Evolutionary conservation across 805 yeast genomes (phyloP).

Genomic region (Cyberlindnera euphorbiae): DNA sequence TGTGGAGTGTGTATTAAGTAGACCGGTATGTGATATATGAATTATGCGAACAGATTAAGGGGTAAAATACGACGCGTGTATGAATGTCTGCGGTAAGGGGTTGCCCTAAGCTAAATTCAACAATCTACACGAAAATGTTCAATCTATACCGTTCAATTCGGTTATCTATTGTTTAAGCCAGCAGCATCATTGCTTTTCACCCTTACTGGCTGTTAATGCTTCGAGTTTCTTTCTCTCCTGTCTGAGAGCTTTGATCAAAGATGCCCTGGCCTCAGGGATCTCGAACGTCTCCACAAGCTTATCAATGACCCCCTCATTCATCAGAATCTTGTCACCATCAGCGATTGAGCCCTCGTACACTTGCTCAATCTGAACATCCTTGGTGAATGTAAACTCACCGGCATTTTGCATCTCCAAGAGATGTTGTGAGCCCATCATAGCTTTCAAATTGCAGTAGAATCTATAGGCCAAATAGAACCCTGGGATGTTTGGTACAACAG

Average conservation of each 20-base stretch:
- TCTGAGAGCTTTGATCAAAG: slow-evolving; percentile 44
- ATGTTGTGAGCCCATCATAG: slow-evolving; percentile 69
- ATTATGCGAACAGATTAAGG: too few species aligned
- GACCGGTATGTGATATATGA: too few species aligned
- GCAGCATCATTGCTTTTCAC: too few species aligned
- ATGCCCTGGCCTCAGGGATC: slow-evolving; percentile 38
- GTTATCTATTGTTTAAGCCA: background rate
- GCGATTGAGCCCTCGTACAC: slow-evolving; percentile 16
- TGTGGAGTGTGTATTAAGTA: background rate
- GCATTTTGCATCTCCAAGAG: slow-evolving; percentile 49
- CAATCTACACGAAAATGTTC: background rate
- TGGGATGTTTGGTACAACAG: slow-evolving; percentile 88
- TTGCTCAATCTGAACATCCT: slow-evolving; percentile 30
- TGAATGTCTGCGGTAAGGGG: too few species aligned
- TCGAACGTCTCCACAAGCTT: slow-evolving; percentile 40
- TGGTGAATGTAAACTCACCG: slow-evolving; percentile 33
- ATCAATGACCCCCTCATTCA: slow-evolving; percentile 43
- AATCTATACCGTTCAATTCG: too few species aligned
- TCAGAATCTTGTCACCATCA: slow-evolving; percentile 30
- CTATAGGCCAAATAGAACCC: slow-evolving; percentile 83
- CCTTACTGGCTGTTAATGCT: too few species aligned
- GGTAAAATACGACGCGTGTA: too few species aligned
- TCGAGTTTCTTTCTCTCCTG: slow-evolving; percentile 48
- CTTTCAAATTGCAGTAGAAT: slow-evolving; percentile 79
- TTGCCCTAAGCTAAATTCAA: too few species aligned